phyloP scores from a whole-genome alignment of 1,284 basidiomycete species.

The Cutaneotrichosporon dermatis region DNA sequence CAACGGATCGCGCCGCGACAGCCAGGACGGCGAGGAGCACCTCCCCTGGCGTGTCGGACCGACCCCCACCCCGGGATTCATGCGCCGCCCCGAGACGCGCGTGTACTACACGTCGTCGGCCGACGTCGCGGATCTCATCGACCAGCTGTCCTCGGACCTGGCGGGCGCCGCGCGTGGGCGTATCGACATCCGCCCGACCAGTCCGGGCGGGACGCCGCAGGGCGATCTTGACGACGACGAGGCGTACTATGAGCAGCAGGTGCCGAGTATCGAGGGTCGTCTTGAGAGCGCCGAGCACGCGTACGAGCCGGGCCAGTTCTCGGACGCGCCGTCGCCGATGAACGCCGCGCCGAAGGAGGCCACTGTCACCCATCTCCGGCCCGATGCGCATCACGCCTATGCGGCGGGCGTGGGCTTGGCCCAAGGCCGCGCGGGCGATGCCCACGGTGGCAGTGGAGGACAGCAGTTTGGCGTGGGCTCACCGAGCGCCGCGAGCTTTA shows the following conservation, averaged over 20 bases:
- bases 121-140: conserved; percentile 45
- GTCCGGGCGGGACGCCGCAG: not conserved
- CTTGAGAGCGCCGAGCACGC: not conserved
- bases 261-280: not conserved
- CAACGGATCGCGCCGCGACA: not conserved
- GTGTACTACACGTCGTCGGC: conserved; percentile 39
- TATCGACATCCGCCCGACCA: conserved; percentile 33
- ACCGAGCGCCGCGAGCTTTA: conserved; percentile 29
- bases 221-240: not conserved
- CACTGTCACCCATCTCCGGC: not conserved
- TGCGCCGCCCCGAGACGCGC: conserved; percentile 31
- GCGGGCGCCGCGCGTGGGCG: conserved; percentile 34
- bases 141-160: conserved; percentile 35
- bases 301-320: conserved; percentile 8
- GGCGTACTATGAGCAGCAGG: no score
- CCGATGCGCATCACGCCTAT: conserved; percentile 7
- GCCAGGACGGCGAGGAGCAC: conserved; percentile 5
- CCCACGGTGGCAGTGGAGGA: no score
- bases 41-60: conserved; percentile 18
- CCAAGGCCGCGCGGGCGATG: no score
- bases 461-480: conserved; percentile 4
- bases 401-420: conserved; percentile 7
- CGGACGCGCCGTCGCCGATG: conserved; percentile 7
- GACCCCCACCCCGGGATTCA: conserved; percentile 10
- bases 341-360: not conserved